Conservation (phyloP, 2,329 filamentous ascomycete genomes). For the Basipetospora sp. region DNA sequence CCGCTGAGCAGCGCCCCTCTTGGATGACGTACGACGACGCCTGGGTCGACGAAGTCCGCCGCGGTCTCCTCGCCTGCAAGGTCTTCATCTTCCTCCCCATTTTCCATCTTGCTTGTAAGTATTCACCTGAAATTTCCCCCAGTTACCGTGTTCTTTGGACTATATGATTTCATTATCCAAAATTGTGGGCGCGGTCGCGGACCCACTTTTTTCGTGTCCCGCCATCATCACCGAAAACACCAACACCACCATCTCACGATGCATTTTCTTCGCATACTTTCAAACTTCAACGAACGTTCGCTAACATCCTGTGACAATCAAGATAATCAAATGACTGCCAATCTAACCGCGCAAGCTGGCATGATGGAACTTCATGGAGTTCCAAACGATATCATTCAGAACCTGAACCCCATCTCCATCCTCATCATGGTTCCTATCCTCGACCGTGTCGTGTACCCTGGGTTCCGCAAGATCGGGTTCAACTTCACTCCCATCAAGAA, state of each 20-base stretch:
- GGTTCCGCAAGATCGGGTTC: constrained; percentile 47
- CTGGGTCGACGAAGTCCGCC: constrained; percentile 66
- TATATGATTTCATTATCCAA: no score
- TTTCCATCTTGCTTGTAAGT: constrained; percentile 30
- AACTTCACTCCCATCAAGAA: constrained; percentile 62
- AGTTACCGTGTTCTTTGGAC: no score
- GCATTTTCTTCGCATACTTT: no score
- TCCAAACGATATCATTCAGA: constrained; percentile 65
- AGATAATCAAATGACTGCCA: constrained; percentile 42
- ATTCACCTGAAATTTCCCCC: no score
- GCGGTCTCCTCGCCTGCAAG: constrained; percentile 53
- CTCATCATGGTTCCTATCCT: constrained; percentile 61
- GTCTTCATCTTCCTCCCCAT: constrained; percentile 58
- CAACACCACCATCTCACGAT: no score
- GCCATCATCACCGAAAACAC: no score
- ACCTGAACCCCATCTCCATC: constrained; percentile 61
- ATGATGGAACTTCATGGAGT: constrained; percentile 54
- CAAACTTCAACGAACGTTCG: no score
- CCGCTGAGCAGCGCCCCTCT: constrained; percentile 36
- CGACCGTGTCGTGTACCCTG: constrained; percentile 55
- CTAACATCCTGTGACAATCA: no score
- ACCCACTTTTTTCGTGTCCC: no score
- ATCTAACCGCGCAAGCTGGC: constrained; percentile 48
- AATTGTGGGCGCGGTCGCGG: no score
- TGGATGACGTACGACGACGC: constrained; percentile 78